phyloP scores from a whole-genome alignment of 164 flowering plant species.

The Sedum album region DNA sequence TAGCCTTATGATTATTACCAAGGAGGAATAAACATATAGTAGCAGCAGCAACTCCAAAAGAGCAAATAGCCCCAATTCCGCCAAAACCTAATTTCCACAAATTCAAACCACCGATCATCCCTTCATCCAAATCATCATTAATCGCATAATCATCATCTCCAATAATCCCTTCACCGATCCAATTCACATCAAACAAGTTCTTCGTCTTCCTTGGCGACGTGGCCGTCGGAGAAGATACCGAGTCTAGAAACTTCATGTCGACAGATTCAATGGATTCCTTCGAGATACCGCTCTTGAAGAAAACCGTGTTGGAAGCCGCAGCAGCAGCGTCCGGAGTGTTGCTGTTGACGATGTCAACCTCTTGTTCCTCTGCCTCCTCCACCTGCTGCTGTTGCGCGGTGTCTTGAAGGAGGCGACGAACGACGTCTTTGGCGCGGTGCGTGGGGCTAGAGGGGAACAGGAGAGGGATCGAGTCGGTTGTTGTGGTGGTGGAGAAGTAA shows the following conservation, averaged over 20 bases:
- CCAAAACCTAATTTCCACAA: not conserved
- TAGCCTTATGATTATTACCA: not conserved
- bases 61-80: slow-evolving; percentile 2
- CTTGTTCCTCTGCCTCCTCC: not conserved
- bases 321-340: not conserved
- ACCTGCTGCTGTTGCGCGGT: not conserved
- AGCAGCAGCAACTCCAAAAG: not conserved
- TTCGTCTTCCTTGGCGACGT: not conserved
- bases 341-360: not conserved
- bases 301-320: not conserved
- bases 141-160: slow-evolving; percentile 3
- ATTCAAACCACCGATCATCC: not conserved
- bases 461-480: not conserved
- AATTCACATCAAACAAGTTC: not conserved
- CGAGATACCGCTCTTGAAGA: not conserved
- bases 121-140: not conserved
- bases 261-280: not conserved
- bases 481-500: not conserved
- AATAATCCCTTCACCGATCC: slow-evolving; percentile 4
- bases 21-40: not conserved
- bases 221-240: not conserved
- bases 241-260: not conserved
- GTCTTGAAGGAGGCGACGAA: not conserved
- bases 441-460: not conserved
- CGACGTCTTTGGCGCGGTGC: not conserved